Percentiles rank a stretch among this genome's conserved stretches.
Conservation (phyloP, 305 asterid species). For the Solanum hybrid region DNA sequence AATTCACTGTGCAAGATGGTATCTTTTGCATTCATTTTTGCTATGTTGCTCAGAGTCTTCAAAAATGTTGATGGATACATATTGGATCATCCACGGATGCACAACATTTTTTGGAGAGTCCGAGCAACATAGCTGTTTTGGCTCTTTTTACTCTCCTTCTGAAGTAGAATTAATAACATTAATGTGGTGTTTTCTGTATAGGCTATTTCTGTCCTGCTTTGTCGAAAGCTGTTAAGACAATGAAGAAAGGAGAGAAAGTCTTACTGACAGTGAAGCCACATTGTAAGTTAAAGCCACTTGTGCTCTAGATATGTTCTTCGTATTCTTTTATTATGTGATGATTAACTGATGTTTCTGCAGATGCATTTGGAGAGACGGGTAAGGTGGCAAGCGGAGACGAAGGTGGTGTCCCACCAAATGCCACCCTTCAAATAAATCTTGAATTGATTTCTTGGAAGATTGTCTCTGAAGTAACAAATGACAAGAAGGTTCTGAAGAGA, state of each 20-base stretch:
- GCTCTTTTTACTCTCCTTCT: not conserved
- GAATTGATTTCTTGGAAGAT: conserved; percentile 21
- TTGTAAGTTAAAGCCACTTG: not conserved
- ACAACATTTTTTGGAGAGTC: not conserved
- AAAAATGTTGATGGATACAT: not conserved
- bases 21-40: not conserved
- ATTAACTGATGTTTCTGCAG: not conserved
- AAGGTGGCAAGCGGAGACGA: not conserved
- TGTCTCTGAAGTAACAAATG: conserved; percentile 17
- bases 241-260: conserved; percentile 21
- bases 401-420: conserved; percentile 13
- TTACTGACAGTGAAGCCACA: conserved; percentile 13
- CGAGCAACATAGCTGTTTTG: no score
- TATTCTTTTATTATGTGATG: not conserved
- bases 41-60: not conserved
- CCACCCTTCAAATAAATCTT: conserved; percentile 12
- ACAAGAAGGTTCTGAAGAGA: conserved; percentile 18
- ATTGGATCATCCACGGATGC: not conserved
- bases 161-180: not conserved
- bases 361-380: conserved; percentile 22
- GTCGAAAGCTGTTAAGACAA: conserved; percentile 15
- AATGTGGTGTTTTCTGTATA: not conserved
- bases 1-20: conserved; percentile 19
- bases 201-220: conserved; percentile 23
- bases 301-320: not conserved